Evolutionary conservation across 1,284 basidiomycete genomes (phyloP).

Genomic region (Trichosporon sp.): DNA sequence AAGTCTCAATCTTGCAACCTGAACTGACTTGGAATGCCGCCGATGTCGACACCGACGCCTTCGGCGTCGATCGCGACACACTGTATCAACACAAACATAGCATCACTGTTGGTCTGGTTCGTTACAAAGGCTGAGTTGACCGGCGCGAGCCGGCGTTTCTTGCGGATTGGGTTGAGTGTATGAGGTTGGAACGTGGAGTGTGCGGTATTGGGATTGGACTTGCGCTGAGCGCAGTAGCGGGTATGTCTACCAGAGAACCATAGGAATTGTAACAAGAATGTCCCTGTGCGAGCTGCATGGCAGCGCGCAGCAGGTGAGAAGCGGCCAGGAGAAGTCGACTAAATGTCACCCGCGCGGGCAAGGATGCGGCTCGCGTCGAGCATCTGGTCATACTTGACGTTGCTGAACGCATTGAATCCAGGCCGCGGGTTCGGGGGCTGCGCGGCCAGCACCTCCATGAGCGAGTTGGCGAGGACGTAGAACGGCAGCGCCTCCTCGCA

Average conservation of each 20-base stretch:
- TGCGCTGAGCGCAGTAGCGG: neutral
- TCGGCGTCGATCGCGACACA: too few species aligned
- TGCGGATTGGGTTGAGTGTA: neutral
- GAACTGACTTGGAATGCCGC: too few species aligned
- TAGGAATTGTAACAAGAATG: neutral
- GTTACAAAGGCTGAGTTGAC: neutral
- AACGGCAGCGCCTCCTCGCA: conserved; percentile 50
- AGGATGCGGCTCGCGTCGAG: conserved; percentile 43
- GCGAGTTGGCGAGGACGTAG: conserved; percentile 48
- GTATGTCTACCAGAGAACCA: neutral
- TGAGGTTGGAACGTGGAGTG: neutral
- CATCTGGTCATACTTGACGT: conserved; percentile 39
- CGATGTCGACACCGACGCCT: too few species aligned
- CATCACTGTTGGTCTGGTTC: conserved; percentile 1
- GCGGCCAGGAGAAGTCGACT: neutral
- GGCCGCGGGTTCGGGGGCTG: conserved; percentile 21
- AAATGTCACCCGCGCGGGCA: conserved; percentile 15
- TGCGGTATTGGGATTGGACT: neutral
- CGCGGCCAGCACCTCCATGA: conserved; percentile 32
- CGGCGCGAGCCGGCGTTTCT: neutral
- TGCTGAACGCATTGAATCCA: conserved; percentile 36
- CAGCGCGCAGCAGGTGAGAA: too few species aligned
- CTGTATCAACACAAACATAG: conserved; percentile 5
- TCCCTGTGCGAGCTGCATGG: neutral
- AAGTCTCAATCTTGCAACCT: too few species aligned